phyloP scores from a whole-genome alignment of 1,139 yeast species.

The Protomyces arabidopsidicola region DNA sequence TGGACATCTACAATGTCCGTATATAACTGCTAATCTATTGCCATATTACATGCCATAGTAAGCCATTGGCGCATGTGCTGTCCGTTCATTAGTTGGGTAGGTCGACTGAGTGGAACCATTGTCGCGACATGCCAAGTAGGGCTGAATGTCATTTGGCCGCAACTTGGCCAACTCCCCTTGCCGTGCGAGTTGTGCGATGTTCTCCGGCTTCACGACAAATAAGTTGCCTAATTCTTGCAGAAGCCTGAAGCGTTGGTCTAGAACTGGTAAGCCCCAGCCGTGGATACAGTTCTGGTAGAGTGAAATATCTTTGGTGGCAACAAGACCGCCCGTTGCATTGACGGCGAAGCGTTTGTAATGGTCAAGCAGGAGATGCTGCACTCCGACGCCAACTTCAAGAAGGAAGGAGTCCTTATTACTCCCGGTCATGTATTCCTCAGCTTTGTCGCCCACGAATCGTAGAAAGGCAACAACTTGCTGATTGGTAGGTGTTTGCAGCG shows the following conservation, averaged over 20 bases:
- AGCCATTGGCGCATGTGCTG: neutral
- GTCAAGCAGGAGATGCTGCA: constrained; percentile 57
- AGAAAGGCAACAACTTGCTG: constrained; percentile 54
- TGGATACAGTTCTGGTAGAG: constrained; percentile 71
- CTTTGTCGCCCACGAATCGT: constrained; percentile 40
- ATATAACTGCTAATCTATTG: neutral
- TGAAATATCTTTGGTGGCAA: constrained; percentile 78
- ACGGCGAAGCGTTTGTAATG: constrained; percentile 76
- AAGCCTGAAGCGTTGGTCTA: constrained; percentile 65
- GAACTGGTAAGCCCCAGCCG: constrained; percentile 59
- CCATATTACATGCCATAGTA: neutral
- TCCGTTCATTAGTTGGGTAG: neutral
- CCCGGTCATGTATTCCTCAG: constrained; percentile 46
- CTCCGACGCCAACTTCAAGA: constrained; percentile 55
- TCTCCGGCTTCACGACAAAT: constrained; percentile 62
- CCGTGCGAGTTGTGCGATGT: constrained; percentile 69
- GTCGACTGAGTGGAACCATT: neutral
- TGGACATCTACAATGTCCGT: neutral
- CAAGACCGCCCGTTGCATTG: constrained; percentile 75
- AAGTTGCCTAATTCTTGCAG: constrained; percentile 79
- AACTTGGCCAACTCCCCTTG: constrained; percentile 75
- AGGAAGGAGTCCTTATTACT: constrained; percentile 54
- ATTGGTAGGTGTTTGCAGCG: constrained; percentile 47
- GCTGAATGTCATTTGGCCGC: constrained; percentile 54
- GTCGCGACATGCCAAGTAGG: constrained; percentile 31